Percentiles rank a stretch among this genome's conserved stretches.
Evolutionary conservation across 768 basidiomycete genomes (phyloP).

Genomic region (Russula sp.): DNA sequence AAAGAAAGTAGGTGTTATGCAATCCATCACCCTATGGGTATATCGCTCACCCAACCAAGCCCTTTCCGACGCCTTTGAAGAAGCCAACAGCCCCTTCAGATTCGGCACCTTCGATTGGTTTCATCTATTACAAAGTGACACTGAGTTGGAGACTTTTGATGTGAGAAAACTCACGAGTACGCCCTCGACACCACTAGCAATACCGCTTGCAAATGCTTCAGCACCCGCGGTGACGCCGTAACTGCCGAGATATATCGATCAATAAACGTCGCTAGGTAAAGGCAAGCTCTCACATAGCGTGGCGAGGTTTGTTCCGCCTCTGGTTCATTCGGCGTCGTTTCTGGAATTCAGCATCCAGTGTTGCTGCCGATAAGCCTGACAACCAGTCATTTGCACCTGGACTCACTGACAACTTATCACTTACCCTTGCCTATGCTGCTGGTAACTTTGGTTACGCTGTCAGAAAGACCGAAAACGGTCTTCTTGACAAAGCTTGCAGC

Average conservation of each 20-base stretch:
- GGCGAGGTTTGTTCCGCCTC: slow-evolving; percentile 88
- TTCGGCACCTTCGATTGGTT: slow-evolving; percentile 96
- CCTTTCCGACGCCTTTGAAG: slow-evolving; percentile 96
- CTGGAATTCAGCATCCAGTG: slow-evolving; percentile 95
- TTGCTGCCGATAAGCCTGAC: slow-evolving; percentile 88
- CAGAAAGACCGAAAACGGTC: slow-evolving; percentile 92
- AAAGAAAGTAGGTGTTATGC: neutral
- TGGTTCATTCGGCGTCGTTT: slow-evolving; percentile 80
- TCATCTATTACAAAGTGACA: slow-evolving; percentile 50
- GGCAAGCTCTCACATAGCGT: slow-evolving; percentile 66
- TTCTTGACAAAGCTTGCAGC: slow-evolving; percentile 99
- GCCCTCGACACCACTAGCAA: slow-evolving; percentile 94
- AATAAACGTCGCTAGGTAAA: neutral
- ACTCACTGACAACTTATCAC: neutral
- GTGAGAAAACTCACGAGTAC: slow-evolving; percentile 56
- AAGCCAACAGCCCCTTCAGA: slow-evolving; percentile 91
- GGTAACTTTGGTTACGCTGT: slow-evolving; percentile 97
- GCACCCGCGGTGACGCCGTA: slow-evolving; percentile 97
- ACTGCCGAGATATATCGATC: slow-evolving; percentile 31
- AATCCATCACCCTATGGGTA: neutral
- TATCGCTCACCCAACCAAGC: slow-evolving; percentile 74
- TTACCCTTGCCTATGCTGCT: slow-evolving; percentile 96
- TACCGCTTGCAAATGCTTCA: slow-evolving; percentile 86
- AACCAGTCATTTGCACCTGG: neutral
- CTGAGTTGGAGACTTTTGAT: neutral